phyloP scores from a whole-genome alignment of 2,329 filamentous ascomycete species.

The Penicillium sp. region DNA sequence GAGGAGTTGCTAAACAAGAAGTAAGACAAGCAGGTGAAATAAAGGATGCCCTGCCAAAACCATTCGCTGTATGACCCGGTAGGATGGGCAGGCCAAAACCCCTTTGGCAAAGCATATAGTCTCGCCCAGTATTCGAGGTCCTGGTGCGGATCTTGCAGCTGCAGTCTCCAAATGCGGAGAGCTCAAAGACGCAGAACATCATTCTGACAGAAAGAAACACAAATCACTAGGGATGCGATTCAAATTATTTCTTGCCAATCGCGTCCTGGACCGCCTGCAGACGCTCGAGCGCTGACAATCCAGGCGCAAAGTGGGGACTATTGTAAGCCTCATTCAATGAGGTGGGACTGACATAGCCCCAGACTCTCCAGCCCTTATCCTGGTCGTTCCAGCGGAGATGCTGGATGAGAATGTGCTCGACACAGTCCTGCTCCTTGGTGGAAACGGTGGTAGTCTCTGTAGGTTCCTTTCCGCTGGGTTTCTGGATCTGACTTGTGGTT shows the following conservation, averaged over 20 bases:
- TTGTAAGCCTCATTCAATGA: slow-evolving; percentile 38
- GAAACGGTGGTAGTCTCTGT: slow-evolving; percentile 12
- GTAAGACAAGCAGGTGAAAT: not conserved
- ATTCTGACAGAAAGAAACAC: not conserved
- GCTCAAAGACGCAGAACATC: not conserved
- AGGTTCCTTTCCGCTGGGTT: not conserved
- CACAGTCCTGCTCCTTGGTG: slow-evolving; percentile 42
- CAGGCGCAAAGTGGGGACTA: slow-evolving; percentile 35
- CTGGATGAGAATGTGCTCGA: slow-evolving; percentile 53
- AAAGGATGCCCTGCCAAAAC: not conserved
- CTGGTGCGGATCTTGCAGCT: not conserved
- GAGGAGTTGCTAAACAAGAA: not conserved
- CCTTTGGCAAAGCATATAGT: not conserved
- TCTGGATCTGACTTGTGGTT: slow-evolving; percentile 16
- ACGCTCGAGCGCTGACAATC: slow-evolving; percentile 36
- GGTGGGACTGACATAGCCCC: slow-evolving; percentile 48
- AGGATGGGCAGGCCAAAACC: not conserved
- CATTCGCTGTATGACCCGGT: not conserved
- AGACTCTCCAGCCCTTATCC: slow-evolving; percentile 49
- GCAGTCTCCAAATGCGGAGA: not conserved
- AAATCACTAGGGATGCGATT: not conserved
- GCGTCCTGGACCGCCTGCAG: slow-evolving; percentile 31
- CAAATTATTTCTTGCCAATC: slow-evolving; percentile 9
- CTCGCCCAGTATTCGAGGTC: not conserved
- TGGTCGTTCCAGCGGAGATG: slow-evolving; percentile 42